A percentile compares a stretch with the other conserved stretches of the same genome.
Conservation (phyloP, 1,139 yeast species). For the Protomyces lactucae-debilis region DNA sequence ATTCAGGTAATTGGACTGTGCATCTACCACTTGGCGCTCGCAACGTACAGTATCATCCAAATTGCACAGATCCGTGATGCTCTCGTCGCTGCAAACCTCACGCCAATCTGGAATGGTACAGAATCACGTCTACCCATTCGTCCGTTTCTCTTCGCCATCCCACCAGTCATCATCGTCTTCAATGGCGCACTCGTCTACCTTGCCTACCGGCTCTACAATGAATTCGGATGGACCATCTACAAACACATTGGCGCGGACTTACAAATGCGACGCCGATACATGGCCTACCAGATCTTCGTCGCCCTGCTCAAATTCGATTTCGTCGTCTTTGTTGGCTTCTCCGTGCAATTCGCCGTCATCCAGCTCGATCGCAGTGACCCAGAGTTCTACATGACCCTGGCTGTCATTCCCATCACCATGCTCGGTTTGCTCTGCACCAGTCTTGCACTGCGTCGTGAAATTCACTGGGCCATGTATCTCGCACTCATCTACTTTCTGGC, state of each 20-base stretch:
- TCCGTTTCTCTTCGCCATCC: constrained; percentile 48
- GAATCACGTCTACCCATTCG: constrained; percentile 33
- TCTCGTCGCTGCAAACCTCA: background rate
- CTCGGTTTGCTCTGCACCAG: constrained; percentile 44
- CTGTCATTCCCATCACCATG: constrained; percentile 50
- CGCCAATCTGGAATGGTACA: background rate
- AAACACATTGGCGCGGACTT: constrained; percentile 52
- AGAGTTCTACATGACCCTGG: constrained; percentile 50
- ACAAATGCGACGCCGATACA: constrained; percentile 44
- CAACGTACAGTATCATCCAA: constrained; percentile 51
- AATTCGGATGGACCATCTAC: constrained; percentile 50
- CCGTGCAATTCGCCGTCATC: constrained; percentile 52
- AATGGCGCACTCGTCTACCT: constrained; percentile 41
- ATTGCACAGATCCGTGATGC: constrained; percentile 43
- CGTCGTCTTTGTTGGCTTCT: constrained; percentile 46
- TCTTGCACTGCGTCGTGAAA: constrained; percentile 45
- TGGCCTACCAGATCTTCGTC: constrained; percentile 42
- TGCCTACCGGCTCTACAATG: constrained; percentile 42
- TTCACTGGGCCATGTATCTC: constrained; percentile 37
- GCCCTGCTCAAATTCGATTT: constrained; percentile 33
- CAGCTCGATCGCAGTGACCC: constrained; percentile 46
- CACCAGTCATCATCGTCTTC: constrained; percentile 46
- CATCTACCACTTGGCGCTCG: constrained; percentile 48
- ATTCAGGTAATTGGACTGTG: constrained; percentile 44
- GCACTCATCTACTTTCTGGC: constrained; percentile 43